phyloP scores from a whole-genome alignment of 2,329 filamentous ascomycete genomes.

The Botrytis porri region DNA sequence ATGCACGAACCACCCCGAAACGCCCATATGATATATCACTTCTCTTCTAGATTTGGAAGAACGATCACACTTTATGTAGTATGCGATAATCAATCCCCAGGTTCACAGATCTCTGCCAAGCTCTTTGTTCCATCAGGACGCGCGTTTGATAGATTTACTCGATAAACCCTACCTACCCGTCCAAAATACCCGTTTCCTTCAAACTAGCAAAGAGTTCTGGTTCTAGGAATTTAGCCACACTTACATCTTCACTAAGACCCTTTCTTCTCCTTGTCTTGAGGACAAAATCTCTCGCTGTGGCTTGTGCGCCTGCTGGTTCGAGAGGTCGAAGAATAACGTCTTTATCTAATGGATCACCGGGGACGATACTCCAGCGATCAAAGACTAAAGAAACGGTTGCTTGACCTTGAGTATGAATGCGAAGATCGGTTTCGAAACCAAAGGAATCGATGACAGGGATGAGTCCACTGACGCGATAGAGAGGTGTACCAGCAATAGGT shows the following conservation, averaged over 20 bases:
- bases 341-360: constrained; percentile 89
- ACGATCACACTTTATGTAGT: not conserved
- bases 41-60: not conserved
- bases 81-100: not conserved
- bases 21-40: not conserved
- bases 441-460: constrained; percentile 97
- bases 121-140: not conserved
- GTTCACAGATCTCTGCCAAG: not conserved
- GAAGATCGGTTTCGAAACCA: constrained; percentile 94
- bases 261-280: constrained; percentile 93
- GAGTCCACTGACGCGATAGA: constrained; percentile 87
- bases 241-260: constrained; percentile 92
- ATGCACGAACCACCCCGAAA: constrained; percentile 9
- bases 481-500: constrained; percentile 87
- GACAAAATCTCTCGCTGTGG: constrained; percentile 91
- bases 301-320: constrained; percentile 83
- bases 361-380: constrained; percentile 93
- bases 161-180: constrained; percentile 44
- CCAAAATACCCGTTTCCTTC: constrained; percentile 84
- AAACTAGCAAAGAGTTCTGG: constrained; percentile 86
- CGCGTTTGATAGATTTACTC: not conserved
- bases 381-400: constrained; percentile 90
- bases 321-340: constrained; percentile 78
- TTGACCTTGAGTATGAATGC: constrained; percentile 92
- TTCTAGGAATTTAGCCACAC: constrained; percentile 93